These are phyloP conservation scores for Boletellus ananas DNA, from an alignment of 768 basidiomycete species.

Conservation along the genomic window DNA sequence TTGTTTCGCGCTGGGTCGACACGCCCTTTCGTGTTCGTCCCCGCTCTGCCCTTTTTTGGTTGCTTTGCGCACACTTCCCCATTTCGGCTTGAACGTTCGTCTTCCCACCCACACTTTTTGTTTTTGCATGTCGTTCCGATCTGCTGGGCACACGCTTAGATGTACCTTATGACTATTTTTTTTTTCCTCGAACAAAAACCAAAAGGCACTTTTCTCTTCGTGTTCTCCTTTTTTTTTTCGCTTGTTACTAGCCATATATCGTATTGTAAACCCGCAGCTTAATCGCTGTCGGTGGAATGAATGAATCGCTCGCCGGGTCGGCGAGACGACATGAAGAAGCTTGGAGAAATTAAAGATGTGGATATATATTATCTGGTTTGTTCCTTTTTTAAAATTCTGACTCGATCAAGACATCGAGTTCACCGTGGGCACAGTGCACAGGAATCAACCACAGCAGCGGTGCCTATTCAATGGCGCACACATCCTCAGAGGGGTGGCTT, in stretches of 20 bases:
- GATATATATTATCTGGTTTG: too few relatives aligned
- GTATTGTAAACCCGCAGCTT: not conserved
- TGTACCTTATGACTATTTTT: constrained; percentile 21
- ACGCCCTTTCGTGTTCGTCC: not conserved
- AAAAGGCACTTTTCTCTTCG: not conserved
- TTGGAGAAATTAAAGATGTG: too few relatives aligned
- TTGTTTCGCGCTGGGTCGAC: not conserved
- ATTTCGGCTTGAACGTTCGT: not conserved
- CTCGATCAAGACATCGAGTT: too few relatives aligned
- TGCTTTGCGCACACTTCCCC: not conserved
- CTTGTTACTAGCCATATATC: not conserved
- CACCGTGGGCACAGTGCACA: too few relatives aligned
- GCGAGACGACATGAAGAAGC: too few relatives aligned
- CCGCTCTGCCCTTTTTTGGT: not conserved
- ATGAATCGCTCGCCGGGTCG: too few relatives aligned
- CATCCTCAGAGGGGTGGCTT: too few relatives aligned
- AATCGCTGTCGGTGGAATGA: too few relatives aligned
- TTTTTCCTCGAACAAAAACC: not conserved
- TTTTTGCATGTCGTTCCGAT: constrained; percentile 8
- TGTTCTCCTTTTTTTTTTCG: not conserved
- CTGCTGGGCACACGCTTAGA: constrained; percentile 12
- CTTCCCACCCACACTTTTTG: not conserved
- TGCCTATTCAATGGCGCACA: too few relatives aligned
- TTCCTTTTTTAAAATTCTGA: too few relatives aligned
- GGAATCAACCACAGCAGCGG: too few relatives aligned